Base-by-base conservation (phyloP, 106 monocot genomes). In the Acorus calamus region DNA sequence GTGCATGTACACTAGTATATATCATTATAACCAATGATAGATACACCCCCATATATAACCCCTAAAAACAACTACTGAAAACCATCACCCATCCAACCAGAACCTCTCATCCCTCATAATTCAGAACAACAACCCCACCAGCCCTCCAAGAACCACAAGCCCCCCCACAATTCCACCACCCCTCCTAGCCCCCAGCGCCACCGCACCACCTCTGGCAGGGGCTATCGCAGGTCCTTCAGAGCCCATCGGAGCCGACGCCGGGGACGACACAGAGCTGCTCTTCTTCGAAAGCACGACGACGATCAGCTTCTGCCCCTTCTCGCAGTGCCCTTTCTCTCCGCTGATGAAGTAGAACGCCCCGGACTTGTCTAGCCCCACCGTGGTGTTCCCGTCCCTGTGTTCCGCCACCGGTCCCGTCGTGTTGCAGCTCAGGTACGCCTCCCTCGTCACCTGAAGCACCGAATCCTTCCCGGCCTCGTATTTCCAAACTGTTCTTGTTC, bases 281-380 rank as follows among this genome's bases (percentile, higher is more conserved):
- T 61, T 68, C 51, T 58, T 51, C 0, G 87, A 65, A 70, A 92
- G 72, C 48, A 92, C 92, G 7, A 85, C 88, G 46, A 92, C 85
- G 42, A 82, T 73, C 47, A 92, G 57, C 82, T 78, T 84, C 77
- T 85, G 66, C 1, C 88, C 85, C 53, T 85, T 73, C 69, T 64
- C 65, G 55, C 92, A 92, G 1, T 74, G 79, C 43, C 74, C 75
- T 10, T 71, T 43, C 1, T 56, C 69, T 0, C 88, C 88, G 64
- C 85, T 74, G 47, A 92, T 69, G 78, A 88, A 92, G 71, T 85
- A 88, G 73, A 71, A 76, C 14, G 76, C 55, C 11, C 79, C 86
- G 1, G 65, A 41, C 53, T 47, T 59, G 3, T 55, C 55, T 9
- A 77, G 60, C 70, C 10, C 45, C 61, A 71, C 71, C 9, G 46